Evolutionary conservation across 495 filamentous ascomycete genomes (phyloP), one percentile per base, ranked within the genome.

Genomic region (Pseudotulostoma volvatum): DNA sequence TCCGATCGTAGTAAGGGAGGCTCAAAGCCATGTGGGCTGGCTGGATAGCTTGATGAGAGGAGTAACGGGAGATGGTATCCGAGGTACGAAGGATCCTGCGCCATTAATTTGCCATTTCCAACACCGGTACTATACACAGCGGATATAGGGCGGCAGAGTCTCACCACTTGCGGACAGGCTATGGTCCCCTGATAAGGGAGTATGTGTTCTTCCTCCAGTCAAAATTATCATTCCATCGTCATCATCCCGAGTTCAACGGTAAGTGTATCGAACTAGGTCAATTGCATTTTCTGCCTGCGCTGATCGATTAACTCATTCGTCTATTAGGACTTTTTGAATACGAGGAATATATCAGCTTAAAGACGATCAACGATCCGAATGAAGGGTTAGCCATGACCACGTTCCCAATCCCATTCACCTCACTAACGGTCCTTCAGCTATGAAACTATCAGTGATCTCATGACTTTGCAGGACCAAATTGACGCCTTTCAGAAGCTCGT

Each of bases 181-280:
- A 97, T 59, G 82, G 74, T 14, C 84, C 83, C 19, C 58, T 97
- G 52, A 93, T 97, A 50, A 74, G 77, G 43, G 90, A 96, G 70
- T 97, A 97, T 51, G 84, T 96, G 43, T 82, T 79, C 56, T 96
- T 84, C 62, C 73, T 97, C 17, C 73, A 92, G 40, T 80, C 88
- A 20, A 97, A 97, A 62, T 66, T 97, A 41, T 68, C 72, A 1
- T 97, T 97, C 67, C 92, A 96, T 59, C 75, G 84, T 43, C 82
- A 94, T 44, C 90, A 97, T 59, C 87, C 85, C 9, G 90, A 94
- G 59, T 97, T 97, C 69, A 96, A 96, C 57, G 90, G 90, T 72
- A 77, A 36, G 55, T 45, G 34, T 16, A 15, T n/a, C n/a, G n/a
- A n/a, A n/a, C n/a, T n/a, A n/a, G 19, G 7, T 4, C 11, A 9